These are phyloP conservation scores for Aspergillus sp. DNA, from an alignment of 2,329 filamentous ascomycete species.

Conservation along the genomic window DNA sequence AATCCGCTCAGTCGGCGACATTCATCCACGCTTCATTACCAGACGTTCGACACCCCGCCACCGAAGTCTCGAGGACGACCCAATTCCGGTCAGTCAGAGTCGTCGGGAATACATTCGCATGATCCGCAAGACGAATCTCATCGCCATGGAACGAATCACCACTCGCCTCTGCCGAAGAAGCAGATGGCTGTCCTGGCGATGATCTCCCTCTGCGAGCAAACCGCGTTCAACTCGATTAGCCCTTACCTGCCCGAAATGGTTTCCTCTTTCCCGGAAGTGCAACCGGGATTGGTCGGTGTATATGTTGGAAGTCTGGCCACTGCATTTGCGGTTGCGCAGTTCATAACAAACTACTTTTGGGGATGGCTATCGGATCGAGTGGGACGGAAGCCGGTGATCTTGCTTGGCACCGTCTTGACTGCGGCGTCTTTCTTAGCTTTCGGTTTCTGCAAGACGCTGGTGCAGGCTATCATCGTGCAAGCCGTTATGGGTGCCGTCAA, in stretches of 20 bases:
- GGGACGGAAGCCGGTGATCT: constrained; percentile 77
- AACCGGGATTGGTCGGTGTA: constrained; percentile 68
- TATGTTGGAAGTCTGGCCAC: constrained; percentile 91
- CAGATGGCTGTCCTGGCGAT: constrained; percentile 84
- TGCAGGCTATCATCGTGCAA: constrained; percentile 84
- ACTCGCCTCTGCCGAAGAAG: constrained; percentile 74
- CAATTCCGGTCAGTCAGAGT: constrained; percentile 42
- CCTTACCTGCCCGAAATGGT: constrained; percentile 96
- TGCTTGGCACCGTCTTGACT: constrained; percentile 79
- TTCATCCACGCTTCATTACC: constrained; percentile 48
- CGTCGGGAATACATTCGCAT: constrained; percentile 34
- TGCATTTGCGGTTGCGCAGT: constrained; percentile 87
- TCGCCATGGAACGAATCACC: constrained; percentile 11
- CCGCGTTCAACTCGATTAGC: constrained; percentile 91
- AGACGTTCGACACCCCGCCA: constrained; percentile 49
- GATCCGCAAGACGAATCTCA: constrained; percentile 24
- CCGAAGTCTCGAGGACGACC: constrained; percentile 48
- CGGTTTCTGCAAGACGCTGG: constrained; percentile 78
- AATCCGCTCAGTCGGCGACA: constrained; percentile 37
- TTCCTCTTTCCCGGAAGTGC: constrained; percentile 76
- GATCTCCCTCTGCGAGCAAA: constrained; percentile 90
- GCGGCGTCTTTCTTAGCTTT: constrained; percentile 80
- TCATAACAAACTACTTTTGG: constrained; percentile 90
- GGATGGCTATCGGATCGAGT: constrained; percentile 78
- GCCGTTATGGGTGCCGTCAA: constrained; percentile 89